A percentile compares a stretch with the other conserved stretches of the same genome.
phyloP scores from a whole-genome alignment of 345 rosid genomes.

The Salix udensis region DNA sequence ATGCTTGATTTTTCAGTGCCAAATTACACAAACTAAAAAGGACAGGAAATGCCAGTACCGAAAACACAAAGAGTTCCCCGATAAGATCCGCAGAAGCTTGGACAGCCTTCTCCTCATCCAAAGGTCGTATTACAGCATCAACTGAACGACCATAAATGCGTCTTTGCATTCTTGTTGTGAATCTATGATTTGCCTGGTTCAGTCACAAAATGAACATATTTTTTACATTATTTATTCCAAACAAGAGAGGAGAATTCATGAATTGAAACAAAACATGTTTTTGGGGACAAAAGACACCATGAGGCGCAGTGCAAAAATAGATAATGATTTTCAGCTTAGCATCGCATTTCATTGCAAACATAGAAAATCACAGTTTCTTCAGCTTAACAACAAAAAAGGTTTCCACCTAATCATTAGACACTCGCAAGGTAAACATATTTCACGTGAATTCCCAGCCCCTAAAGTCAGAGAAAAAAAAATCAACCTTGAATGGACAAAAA shows the following conservation, averaged over 20 bases:
- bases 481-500: too few relatives aligned
- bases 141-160: constrained; percentile 58
- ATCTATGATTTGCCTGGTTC: constrained; percentile 66
- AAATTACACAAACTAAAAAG: neutral
- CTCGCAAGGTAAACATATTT: neutral
- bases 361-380: neutral
- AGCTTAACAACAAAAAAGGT: neutral
- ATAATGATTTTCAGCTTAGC: too few relatives aligned
- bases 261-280: neutral
- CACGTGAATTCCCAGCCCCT: neutral
- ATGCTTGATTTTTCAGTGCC: neutral
- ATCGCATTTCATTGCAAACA: too few relatives aligned
- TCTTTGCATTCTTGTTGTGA: constrained; percentile 64
- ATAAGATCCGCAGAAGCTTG: constrained; percentile 84
- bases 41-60: constrained; percentile 33
- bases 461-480: neutral
- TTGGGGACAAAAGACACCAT: too few relatives aligned
- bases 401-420: neutral
- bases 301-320: too few relatives aligned
- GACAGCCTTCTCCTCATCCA: constrained; percentile 80
- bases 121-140: constrained; percentile 67
- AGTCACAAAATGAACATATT: neutral
- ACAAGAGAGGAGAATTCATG: neutral
- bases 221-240: neutral
- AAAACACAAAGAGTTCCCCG: constrained; percentile 75